Evolutionary conservation across 306 rosid species (phyloP).

Genomic region (Cucurbita maxima): DNA sequence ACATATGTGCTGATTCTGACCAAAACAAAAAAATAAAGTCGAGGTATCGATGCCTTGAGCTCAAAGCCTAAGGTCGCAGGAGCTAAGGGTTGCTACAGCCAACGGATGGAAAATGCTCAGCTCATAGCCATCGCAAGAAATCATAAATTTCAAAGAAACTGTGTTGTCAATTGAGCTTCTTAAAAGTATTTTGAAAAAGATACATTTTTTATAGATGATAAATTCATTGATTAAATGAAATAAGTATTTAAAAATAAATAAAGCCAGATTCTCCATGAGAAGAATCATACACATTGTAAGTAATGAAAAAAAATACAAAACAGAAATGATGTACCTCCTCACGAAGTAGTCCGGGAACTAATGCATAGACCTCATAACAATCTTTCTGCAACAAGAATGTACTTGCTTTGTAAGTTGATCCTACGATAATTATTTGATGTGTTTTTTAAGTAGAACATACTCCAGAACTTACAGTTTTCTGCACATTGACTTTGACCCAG

Average conservation of each 20-base stretch:
- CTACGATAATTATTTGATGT: not conserved
- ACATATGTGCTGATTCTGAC: not conserved
- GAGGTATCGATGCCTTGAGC: not conserved
- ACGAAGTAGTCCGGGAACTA: constrained; percentile 96
- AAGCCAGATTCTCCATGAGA: not conserved
- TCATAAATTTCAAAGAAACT: not conserved
- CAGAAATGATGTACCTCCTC: constrained; percentile 60
- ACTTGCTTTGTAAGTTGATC: constrained; percentile 3
- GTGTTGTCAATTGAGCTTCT: not conserved
- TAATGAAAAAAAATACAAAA: not conserved
- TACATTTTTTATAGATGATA: too few relatives aligned
- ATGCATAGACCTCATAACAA: constrained; percentile 90
- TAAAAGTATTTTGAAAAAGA: not conserved
- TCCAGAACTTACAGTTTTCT: constrained; percentile 60
- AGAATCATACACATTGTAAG: constrained; percentile 2
- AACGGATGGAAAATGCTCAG: not conserved
- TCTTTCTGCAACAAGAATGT: constrained; percentile 52
- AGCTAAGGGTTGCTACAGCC: not conserved
- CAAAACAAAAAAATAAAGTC: not conserved
- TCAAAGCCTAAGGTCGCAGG: not conserved
- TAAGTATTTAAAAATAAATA: not conserved
- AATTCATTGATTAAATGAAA: too few relatives aligned
- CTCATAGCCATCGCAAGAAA: not conserved
- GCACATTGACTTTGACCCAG: constrained; percentile 97
- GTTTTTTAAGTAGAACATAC: not conserved